phyloP scores from a whole-genome alignment of 441 rosid species.

The Pelargonium citronellum region DNA sequence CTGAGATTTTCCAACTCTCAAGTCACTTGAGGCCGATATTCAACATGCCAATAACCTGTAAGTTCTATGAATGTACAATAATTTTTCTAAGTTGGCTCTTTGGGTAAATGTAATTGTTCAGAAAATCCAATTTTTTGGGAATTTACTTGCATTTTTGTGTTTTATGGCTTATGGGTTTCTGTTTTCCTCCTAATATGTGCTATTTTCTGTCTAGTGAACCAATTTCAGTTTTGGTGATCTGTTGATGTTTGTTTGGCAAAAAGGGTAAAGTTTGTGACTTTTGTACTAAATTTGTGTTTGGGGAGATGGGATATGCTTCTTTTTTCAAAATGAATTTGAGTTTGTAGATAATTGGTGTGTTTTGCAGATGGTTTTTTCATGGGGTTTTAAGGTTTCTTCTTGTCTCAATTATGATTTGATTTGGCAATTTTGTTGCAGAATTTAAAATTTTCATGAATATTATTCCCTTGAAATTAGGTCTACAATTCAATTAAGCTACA shows the following conservation, averaged over 20 bases:
- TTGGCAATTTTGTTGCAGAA: background rate
- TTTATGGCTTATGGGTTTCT: background rate
- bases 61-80: conserved; percentile 17
- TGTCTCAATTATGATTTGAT: background rate
- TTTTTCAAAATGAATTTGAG: conserved; percentile 9
- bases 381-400: background rate
- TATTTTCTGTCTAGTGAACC: background rate
- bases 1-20: conserved; percentile 59
- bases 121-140: background rate
- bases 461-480: background rate
- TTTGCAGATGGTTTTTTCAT: conserved; percentile 1
- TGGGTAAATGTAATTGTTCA: background rate
- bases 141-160: background rate
- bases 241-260: background rate
- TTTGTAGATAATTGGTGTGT: conserved; percentile 11
- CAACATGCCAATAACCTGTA: conserved; percentile 71
- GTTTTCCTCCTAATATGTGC: background rate
- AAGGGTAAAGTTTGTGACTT: background rate
- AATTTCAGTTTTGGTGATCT: background rate
- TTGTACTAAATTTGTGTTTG: conserved; percentile 9
- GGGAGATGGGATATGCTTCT: conserved; percentile 14
- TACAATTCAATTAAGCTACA: background rate
- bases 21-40: conserved; percentile 66
- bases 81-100: background rate
- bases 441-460: background rate